Base-by-base conservation (phyloP, 352 stramenopile genomes). In the Pelagophyceae sp. region DNA sequence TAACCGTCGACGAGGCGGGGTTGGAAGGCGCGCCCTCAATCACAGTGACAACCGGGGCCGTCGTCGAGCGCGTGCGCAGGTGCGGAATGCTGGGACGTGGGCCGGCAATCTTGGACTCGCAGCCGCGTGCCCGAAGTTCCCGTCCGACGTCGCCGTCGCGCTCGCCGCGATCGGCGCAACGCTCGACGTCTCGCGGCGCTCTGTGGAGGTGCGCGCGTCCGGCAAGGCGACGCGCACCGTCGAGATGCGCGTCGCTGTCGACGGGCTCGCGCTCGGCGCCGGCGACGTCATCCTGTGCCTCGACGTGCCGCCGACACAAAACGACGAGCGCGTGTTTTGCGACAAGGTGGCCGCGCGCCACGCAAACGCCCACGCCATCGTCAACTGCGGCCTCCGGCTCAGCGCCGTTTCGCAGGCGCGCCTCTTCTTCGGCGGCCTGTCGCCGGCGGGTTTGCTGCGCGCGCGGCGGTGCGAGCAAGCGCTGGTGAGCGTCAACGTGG, bases 41-140 rank as follows among this genome's bases (percentile, higher is more conserved):
- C n/a, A n/a, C n/a, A n/a, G n/a, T n/a, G n/a, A n/a, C n/a, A n/a
- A n/a, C n/a, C n/a, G n/a, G n/a, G n/a, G n/a, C n/a, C n/a, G n/a
- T n/a, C n/a, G n/a, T n/a, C n/a, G n/a, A n/a, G n/a, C 86, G 25
- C 89, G 90, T 79, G 85, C 87, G 40, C 87, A 91, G 72, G 86
- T 91, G 38, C 84, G 87, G 33, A 90, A 74, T 82, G 82, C 79
- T 0, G 83, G 51, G 20, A 82, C 82, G 1, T 87, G 80, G 80
- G 83, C 80, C 29, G 83, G 83, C 11, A 87, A 87, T 78, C 33
- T 87, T 6, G 70, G 45, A 20, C 51, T 90, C 0, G 87, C 84
- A n/a, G 72, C 81, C 3, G 72, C 87, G 45, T 80, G 87, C 74
- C 79, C 79, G 27, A 60, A 75, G 17, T 91, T 91, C 75, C 82